These are phyloP conservation scores for Orbilia quercus DNA, from an alignment of 2,329 filamentous ascomycete species.

Conservation along the genomic window DNA sequence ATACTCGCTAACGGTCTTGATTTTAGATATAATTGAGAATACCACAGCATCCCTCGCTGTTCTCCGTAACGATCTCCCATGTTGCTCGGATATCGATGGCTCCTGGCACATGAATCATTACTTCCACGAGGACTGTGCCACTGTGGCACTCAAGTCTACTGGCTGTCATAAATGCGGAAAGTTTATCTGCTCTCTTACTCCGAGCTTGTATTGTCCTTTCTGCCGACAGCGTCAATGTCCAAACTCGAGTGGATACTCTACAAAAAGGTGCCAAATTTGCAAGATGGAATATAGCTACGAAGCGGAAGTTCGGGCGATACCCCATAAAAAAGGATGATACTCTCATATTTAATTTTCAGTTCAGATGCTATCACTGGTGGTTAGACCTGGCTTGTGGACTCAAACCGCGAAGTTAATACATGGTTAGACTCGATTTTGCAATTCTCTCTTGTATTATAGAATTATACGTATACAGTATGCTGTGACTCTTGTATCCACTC, in stretches of 20 bases:
- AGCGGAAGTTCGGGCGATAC: neutral
- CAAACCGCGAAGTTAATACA: too few relatives aligned
- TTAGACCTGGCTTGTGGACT: too few relatives aligned
- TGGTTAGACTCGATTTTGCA: too few relatives aligned
- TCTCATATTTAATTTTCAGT: too few relatives aligned
- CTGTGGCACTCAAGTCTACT: neutral
- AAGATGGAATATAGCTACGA: conserved; percentile 32
- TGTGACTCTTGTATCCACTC: too few relatives aligned
- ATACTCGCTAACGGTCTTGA: neutral
- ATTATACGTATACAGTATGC: too few relatives aligned
- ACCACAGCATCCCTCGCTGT: conserved; percentile 4
- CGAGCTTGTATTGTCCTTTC: conserved; percentile 15
- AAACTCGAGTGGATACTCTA: conserved; percentile 3
- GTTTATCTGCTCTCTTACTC: conserved; percentile 21
- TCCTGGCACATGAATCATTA: conserved; percentile 33
- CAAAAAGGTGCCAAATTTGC: conserved; percentile 32
- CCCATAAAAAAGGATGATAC: too few relatives aligned
- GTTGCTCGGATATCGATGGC: conserved; percentile 26
- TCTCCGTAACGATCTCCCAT: conserved; percentile 8
- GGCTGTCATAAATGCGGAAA: conserved; percentile 15
- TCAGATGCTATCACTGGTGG: too few relatives aligned
- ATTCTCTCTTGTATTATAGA: too few relatives aligned
- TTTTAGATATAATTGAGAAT: neutral
- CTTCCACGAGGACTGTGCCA: conserved; percentile 32
- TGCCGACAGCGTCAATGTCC: conserved; percentile 34